phyloP scores from a whole-genome alignment of 2,329 filamentous ascomycete species.

The Tolypocladium endophyticum region DNA sequence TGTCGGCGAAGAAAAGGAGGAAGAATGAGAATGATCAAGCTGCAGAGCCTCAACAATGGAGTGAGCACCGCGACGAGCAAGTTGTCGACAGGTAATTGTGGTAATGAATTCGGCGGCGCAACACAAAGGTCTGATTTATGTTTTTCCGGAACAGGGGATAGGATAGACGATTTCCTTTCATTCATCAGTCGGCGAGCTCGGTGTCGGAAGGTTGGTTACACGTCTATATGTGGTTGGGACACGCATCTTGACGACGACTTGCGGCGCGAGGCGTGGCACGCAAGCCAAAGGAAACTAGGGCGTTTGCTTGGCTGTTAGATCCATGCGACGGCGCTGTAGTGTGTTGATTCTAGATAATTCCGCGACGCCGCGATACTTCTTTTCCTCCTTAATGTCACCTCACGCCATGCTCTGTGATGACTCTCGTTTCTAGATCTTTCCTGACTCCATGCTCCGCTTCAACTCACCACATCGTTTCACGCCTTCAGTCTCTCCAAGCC shows the following conservation, averaged over 20 bases:
- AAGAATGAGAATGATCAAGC: neutral
- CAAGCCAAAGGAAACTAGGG: neutral
- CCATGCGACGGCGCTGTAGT: neutral
- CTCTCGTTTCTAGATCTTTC: neutral
- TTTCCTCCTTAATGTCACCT: too few species aligned
- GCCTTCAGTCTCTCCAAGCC: neutral
- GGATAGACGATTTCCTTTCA: neutral
- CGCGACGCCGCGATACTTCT: neutral
- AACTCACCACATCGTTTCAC: neutral
- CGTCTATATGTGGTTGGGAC: neutral
- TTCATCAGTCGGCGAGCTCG: neutral
- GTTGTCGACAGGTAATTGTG: neutral
- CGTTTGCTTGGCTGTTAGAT: neutral
- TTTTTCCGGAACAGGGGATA: neutral
- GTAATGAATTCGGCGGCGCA: neutral
- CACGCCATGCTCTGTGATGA: too few species aligned
- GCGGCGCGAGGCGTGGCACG: neutral
- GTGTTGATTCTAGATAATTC: neutral
- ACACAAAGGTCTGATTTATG: neutral
- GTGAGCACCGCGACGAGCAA: neutral
- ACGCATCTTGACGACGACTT: neutral
- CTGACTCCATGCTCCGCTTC: neutral
- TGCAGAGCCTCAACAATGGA: too few species aligned
- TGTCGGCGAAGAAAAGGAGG: constrained; percentile 1
- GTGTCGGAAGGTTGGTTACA: neutral